These are phyloP conservation scores for Thelonectria blattea DNA, from an alignment of 2,329 filamentous ascomycete genomes.

Conservation along the genomic window DNA sequence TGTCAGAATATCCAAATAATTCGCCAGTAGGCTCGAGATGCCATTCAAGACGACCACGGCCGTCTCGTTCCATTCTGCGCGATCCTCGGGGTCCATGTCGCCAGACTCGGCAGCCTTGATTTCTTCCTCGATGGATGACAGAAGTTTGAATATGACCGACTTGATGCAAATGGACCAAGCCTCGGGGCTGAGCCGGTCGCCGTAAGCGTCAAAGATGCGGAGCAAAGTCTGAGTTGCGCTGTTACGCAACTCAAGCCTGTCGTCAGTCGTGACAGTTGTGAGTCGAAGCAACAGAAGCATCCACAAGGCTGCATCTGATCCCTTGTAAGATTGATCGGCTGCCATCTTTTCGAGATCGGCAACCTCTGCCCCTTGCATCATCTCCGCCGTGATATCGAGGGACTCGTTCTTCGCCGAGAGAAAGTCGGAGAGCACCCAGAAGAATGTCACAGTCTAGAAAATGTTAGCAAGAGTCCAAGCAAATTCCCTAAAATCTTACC, in stretches of 20 bases:
- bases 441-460: constrained; percentile 82
- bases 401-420: constrained; percentile 67
- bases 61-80: constrained; percentile 73
- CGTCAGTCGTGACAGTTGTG: constrained; percentile 73
- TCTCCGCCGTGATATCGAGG: constrained; percentile 62
- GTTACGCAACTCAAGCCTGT: constrained; percentile 77
- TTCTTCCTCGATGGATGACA: constrained; percentile 71
- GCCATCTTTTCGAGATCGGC: constrained; percentile 64
- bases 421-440: constrained; percentile 94
- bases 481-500: constrained; percentile 51
- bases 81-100: constrained; percentile 49
- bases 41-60: constrained; percentile 76
- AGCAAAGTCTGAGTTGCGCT: constrained; percentile 91
- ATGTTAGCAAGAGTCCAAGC: constrained; percentile 13
- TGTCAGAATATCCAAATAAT: constrained; percentile 76
- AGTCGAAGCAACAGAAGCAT: constrained; percentile 76
- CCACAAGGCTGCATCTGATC: constrained; percentile 77
- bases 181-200: constrained; percentile 76
- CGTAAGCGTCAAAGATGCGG: constrained; percentile 90
- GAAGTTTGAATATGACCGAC: constrained; percentile 78
- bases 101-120: constrained; percentile 49
- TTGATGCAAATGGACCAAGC: constrained; percentile 86
- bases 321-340: constrained; percentile 61
- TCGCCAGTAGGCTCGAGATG: constrained; percentile 74
- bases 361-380: constrained; percentile 57